phyloP scores from a whole-genome alignment of 83 land plant species.

The Picea abies region DNA sequence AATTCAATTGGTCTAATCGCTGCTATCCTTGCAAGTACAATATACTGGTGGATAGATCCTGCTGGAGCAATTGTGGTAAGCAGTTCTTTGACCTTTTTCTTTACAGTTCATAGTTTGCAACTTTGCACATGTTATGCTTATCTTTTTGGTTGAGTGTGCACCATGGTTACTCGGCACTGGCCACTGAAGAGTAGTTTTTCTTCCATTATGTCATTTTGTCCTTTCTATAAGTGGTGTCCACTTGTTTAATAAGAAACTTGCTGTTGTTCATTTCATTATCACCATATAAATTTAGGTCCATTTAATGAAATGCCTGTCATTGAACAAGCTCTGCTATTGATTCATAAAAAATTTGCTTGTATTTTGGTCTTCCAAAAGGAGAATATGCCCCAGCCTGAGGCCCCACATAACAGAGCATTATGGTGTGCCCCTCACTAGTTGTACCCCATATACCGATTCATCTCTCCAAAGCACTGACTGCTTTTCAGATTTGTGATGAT shows the following conservation, averaged over 20 bases:
- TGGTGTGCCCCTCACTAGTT: not conserved
- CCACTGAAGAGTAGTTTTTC: not conserved
- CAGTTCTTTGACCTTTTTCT: not conserved
- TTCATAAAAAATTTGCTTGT: not conserved
- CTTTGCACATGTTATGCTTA: not conserved
- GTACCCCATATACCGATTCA: too few relatives aligned
- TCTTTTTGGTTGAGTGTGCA: not conserved
- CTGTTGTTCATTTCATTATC: not conserved
- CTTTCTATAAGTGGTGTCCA: not conserved
- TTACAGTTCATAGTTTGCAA: not conserved
- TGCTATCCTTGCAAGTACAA: conserved; percentile 49
- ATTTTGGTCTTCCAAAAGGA: not conserved
- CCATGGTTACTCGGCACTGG: not conserved
- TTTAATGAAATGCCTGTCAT: not conserved
- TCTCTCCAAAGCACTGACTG: too few relatives aligned
- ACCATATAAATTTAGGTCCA: not conserved
- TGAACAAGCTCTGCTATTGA: not conserved
- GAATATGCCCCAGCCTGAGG: too few relatives aligned
- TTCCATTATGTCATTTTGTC: not conserved
- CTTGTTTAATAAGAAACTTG: not conserved
- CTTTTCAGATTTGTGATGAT: not conserved
- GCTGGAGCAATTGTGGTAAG: conserved; percentile 72
- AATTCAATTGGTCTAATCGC: conserved; percentile 63
- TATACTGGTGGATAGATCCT: conserved; percentile 74
- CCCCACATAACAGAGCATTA: not conserved